Evolutionary conservation across 1,139 yeast genomes (phyloP), one percentile per base, ranked within the genome.

Genomic region (Taphrina communis): DNA sequence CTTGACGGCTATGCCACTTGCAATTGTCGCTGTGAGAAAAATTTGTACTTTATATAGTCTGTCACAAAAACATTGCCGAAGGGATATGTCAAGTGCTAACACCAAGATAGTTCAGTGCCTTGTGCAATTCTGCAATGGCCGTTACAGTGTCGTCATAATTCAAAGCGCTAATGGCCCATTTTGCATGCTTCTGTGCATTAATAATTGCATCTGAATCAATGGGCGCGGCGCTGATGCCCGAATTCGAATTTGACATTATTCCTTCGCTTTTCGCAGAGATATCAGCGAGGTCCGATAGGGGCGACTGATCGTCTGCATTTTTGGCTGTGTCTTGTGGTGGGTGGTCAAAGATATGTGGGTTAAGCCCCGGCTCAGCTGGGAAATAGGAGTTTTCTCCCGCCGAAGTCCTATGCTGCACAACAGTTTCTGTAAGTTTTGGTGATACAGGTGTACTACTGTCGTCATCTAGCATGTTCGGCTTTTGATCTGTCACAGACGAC

Each of bases 91-190:
- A 44, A n/a, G 19, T 17, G 19, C 19, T n/a, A 8, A 7, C n/a
- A 12, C 17, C 48, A 44, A 68, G 60, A 12, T 21, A 12, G 3
- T 65, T 83, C 68, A 93, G 79, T 0, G 97, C 97, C 38, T 81
- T 76, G 52, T 80, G 79, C 55, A 94, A 81, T 77, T 94, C 96
- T n/a, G 79, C 80, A 63, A 88, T 85, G 0, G 98, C 98, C 0
- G 98, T 94, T 5, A 78, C 82, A 58, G 86, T 80, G 75, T 94
- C 99, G 73, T 94, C 98, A 77, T 92, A 94, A 76, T 92, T 93
- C 74, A 94, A 83, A 0, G 99, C 99, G 63, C 97, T 90, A 9
- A 93, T 88, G 2, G 97, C 98, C 77, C 88, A 94, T 77, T 88
- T 90, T 65, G 97, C 94, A 73, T 86, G 89, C 75, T 89, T 91